These are phyloP conservation scores for Bipolaris bicolor DNA, from an alignment of 2,329 filamentous ascomycete species.

Conservation along the genomic window DNA sequence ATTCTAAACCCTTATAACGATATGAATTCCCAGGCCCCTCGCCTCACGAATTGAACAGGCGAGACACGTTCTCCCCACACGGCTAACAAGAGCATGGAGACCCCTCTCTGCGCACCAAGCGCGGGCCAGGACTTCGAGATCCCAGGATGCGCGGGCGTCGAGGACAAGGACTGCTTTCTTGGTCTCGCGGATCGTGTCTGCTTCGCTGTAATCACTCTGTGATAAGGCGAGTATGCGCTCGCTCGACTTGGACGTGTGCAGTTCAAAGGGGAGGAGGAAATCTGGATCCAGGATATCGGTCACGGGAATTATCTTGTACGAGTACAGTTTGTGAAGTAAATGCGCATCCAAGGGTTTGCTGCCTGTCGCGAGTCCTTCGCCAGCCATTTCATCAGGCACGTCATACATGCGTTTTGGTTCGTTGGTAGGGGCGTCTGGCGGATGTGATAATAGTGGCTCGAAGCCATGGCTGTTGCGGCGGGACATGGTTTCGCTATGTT, in stretches of 20 bases:
- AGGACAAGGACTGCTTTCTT: constrained; percentile 50
- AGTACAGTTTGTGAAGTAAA: constrained; percentile 50
- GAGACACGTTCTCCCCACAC: constrained; percentile 71
- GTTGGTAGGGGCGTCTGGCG: constrained; percentile 36
- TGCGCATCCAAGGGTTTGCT: constrained; percentile 43
- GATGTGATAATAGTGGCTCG: constrained; percentile 44
- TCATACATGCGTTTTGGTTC: constrained; percentile 36
- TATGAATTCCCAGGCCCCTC: constrained; percentile 70
- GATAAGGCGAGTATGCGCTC: constrained; percentile 23
- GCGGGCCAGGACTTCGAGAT: constrained; percentile 72
- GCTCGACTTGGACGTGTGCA: constrained; percentile 23
- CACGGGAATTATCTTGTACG: constrained; percentile 45
- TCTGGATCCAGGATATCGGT: constrained; percentile 37
- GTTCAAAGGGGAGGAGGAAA: constrained; percentile 36
- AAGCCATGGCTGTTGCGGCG: constrained; percentile 45
- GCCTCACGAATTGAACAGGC: constrained; percentile 78
- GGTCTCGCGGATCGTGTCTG: constrained; percentile 19
- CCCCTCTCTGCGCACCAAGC: constrained; percentile 76
- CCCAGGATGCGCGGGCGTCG: constrained; percentile 64
- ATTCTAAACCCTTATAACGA: constrained; percentile 59
- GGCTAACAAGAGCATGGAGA: constrained; percentile 74
- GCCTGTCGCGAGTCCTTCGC: constrained; percentile 8
- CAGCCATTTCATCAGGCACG: constrained; percentile 20
- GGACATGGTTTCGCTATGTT: constrained; percentile 36
- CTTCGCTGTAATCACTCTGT: constrained; percentile 18